Percentiles rank a stretch among this genome's conserved stretches.
Conservation (phyloP, 148 eudicot species). For the Rhododendron simsii region DNA sequence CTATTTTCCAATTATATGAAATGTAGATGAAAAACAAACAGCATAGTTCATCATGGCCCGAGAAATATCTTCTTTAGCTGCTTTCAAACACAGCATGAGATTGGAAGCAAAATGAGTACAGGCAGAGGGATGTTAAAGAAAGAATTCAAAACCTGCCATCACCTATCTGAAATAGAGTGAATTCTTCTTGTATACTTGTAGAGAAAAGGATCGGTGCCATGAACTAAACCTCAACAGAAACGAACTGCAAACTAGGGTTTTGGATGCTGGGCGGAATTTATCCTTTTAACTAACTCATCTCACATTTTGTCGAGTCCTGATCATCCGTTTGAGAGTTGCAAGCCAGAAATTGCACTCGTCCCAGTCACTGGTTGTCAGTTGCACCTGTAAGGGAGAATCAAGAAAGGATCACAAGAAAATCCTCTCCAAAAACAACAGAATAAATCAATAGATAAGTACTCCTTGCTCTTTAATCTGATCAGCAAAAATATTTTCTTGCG, state of each 20-base stretch:
- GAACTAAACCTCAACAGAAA: neutral
- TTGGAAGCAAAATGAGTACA: neutral
- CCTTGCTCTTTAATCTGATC: neutral
- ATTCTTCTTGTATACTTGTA: constrained; percentile 19
- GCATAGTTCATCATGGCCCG: neutral
- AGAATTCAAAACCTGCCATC: constrained; percentile 12
- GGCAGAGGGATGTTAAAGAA: neutral
- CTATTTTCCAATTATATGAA: constrained; percentile 8
- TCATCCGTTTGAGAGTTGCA: constrained; percentile 24
- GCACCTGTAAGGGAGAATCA: constrained; percentile 14
- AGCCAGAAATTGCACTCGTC: constrained; percentile 31
- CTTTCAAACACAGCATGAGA: neutral
- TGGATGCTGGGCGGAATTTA: constrained; percentile 5
- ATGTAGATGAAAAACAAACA: neutral
- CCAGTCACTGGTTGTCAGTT: constrained; percentile 29
- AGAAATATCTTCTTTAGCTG: constrained; percentile 4
- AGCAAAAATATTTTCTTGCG: neutral
- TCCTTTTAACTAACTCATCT: constrained; percentile 3
- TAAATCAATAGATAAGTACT: neutral
- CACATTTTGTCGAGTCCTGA: constrained; percentile 18
- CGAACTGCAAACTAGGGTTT: neutral
- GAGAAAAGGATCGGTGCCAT: neutral
- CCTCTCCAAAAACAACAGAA: neutral
- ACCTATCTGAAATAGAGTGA: constrained; percentile 1
- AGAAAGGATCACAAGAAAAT: neutral